phyloP scores from a whole-genome alignment of 192 early-diverging fungal species.

The Linnemannia zychae region DNA sequence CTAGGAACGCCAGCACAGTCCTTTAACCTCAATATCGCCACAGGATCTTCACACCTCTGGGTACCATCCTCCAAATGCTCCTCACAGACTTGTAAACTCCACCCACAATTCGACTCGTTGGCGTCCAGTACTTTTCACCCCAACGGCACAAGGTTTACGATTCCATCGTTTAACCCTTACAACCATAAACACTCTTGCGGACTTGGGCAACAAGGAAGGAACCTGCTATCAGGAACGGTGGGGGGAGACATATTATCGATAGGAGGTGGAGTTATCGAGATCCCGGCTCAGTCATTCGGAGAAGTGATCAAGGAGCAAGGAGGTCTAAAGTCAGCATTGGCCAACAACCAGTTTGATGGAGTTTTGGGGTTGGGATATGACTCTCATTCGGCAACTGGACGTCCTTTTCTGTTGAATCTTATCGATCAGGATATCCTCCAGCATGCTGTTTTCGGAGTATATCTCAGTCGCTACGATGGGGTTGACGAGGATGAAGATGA shows the following conservation, averaged over 20 bases:
- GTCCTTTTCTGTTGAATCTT: constrained; percentile 94
- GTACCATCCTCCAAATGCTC: constrained; percentile 93
- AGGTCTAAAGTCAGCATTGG: constrained; percentile 68
- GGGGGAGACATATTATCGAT: constrained; percentile 13
- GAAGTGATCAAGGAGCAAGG: constrained; percentile 23
- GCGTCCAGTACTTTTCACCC: constrained; percentile 78
- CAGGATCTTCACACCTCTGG: constrained; percentile 94
- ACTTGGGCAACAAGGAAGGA: background rate
- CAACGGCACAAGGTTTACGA: constrained; percentile 92
- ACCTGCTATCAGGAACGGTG: constrained; percentile 4
- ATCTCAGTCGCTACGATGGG: constrained; percentile 68
- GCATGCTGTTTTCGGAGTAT: constrained; percentile 89
- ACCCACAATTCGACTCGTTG: constrained; percentile 84
- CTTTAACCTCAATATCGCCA: constrained; percentile 91
- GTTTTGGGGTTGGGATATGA: constrained; percentile 92
- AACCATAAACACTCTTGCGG: constrained; percentile 68
- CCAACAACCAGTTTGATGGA: constrained; percentile 90
- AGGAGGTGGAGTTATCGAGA: background rate
- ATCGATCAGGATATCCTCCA: constrained; percentile 82
- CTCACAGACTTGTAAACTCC: constrained; percentile 92
- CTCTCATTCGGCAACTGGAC: constrained; percentile 79
- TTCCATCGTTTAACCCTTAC: constrained; percentile 90
- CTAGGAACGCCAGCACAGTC: constrained; percentile 88
- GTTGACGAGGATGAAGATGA: background rate
- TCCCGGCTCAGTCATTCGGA: constrained; percentile 19